These are phyloP conservation scores for Aspergillus floridensis DNA, from an alignment of 2,329 filamentous ascomycete species.

Conservation along the genomic window DNA sequence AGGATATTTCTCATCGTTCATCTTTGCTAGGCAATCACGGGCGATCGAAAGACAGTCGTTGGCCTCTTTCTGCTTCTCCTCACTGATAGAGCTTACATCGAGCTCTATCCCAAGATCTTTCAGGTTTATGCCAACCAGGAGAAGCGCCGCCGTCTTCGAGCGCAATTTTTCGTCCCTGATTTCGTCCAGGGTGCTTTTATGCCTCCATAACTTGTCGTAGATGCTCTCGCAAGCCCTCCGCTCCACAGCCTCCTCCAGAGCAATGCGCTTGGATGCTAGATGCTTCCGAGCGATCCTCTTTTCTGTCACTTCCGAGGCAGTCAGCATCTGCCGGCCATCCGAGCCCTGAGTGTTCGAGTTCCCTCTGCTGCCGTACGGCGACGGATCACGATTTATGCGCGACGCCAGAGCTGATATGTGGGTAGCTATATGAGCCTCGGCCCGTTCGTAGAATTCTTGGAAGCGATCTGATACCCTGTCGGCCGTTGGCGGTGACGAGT, in stretches of 20 bases:
- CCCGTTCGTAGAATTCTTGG: constrained; percentile 86
- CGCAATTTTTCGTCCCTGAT: constrained; percentile 91
- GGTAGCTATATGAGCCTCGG: constrained; percentile 77
- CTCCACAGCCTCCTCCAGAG: constrained; percentile 89
- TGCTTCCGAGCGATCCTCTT: constrained; percentile 74
- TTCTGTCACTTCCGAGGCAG: constrained; percentile 76
- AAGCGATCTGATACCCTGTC: constrained; percentile 82
- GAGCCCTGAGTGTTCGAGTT: constrained; percentile 50
- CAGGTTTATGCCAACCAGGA: constrained; percentile 86
- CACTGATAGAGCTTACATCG: constrained; percentile 53
- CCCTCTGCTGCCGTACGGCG: constrained; percentile 56
- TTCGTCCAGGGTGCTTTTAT: constrained; percentile 88
- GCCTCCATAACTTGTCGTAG: constrained; percentile 86
- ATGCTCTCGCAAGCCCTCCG: constrained; percentile 78
- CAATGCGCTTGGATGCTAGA: constrained; percentile 71
- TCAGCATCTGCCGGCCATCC: constrained; percentile 80
- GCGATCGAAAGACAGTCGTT: constrained; percentile 70
- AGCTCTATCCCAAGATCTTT: constrained; percentile 79
- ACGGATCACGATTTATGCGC: constrained; percentile 67
- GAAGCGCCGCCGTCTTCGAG: constrained; percentile 86
- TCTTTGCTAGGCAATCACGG: constrained; percentile 67
- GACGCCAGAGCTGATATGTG: constrained; percentile 79
- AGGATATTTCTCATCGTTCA: constrained; percentile 85
- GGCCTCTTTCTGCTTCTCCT: constrained; percentile 65
- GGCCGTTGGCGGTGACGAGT: constrained; percentile 77